phyloP scores from a whole-genome alignment of 2,329 filamentous ascomycete genomes.

The Calonectria pteridis region DNA sequence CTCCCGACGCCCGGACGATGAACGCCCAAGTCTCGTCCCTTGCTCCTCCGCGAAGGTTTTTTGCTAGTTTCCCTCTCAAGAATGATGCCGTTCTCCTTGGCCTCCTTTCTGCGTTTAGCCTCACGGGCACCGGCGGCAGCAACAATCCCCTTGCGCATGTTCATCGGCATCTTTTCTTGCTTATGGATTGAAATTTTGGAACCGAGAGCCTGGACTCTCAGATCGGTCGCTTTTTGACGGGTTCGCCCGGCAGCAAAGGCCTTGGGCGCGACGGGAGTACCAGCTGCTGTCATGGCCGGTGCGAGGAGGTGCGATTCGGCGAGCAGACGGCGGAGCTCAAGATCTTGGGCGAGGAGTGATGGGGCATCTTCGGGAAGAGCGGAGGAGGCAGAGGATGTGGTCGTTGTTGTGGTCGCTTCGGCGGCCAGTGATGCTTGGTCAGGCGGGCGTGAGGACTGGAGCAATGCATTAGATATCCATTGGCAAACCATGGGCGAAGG shows the following conservation, averaged over 20 bases:
- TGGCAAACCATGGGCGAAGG: background rate
- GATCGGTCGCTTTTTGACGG: conserved; percentile 84
- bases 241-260: conserved; percentile 74
- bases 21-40: conserved; percentile 69
- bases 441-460: conserved; percentile 63
- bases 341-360: conserved; percentile 87
- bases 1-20: conserved; percentile 84
- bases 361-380: conserved; percentile 68
- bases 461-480: conserved; percentile 17
- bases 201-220: conserved; percentile 85
- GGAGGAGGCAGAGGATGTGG: conserved; percentile 44
- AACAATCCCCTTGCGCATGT: conserved; percentile 86
- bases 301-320: conserved; percentile 89
- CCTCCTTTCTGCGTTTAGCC: conserved; percentile 79
- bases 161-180: conserved; percentile 91
- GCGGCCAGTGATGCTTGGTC: conserved; percentile 45
- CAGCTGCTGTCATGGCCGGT: conserved; percentile 58
- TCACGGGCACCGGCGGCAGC: conserved; percentile 76
- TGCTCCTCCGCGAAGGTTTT: conserved; percentile 55
- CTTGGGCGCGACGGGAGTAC: conserved; percentile 53
- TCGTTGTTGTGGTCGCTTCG: conserved; percentile 34
- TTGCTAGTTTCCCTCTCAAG: conserved; percentile 71
- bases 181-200: conserved; percentile 80
- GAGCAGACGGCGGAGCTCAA: conserved; percentile 90
- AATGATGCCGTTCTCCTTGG: conserved; percentile 90